phyloP scores from a whole-genome alignment of 805 yeast genomes.

The Saccharomyces paradoxus region DNA sequence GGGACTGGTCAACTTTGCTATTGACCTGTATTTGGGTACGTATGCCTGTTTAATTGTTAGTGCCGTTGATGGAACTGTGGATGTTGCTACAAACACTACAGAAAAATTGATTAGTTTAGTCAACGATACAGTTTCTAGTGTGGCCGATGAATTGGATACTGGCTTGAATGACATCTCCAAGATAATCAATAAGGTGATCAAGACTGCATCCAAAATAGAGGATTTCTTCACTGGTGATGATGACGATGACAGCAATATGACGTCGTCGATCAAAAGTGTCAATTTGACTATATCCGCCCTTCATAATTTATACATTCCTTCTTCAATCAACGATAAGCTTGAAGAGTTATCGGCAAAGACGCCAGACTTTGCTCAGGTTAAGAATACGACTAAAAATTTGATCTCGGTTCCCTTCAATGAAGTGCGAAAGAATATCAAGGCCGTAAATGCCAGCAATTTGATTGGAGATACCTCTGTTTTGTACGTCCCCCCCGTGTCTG shows the following conservation, averaged over 20 bases:
- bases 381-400: conserved; percentile 46
- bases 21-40: conserved; percentile 77
- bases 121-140: conserved; percentile 46
- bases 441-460: conserved; percentile 25
- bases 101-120: conserved; percentile 52
- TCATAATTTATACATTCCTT: conserved; percentile 55
- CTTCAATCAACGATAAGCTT: conserved; percentile 51
- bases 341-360: conserved; percentile 41
- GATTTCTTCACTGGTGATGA: conserved; percentile 46
- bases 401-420: conserved; percentile 54
- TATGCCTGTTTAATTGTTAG: conserved; percentile 75
- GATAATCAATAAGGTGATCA: conserved; percentile 47
- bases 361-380: conserved; percentile 60
- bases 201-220: conserved; percentile 45
- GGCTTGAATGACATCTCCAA: conserved; percentile 56
- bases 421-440: conserved; percentile 35
- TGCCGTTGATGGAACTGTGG: conserved; percentile 62
- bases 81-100: conserved; percentile 66
- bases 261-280: conserved; percentile 34
- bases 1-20: conserved; percentile 49
- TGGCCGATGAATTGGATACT: conserved; percentile 55
- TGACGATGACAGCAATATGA: conserved; percentile 15
- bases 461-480: conserved; percentile 21
- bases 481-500: conserved; percentile 34
- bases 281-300: conserved; percentile 51